phyloP scores from a whole-genome alignment of 1,139 yeast genomes.

The Lodderomyces beijingensis region DNA sequence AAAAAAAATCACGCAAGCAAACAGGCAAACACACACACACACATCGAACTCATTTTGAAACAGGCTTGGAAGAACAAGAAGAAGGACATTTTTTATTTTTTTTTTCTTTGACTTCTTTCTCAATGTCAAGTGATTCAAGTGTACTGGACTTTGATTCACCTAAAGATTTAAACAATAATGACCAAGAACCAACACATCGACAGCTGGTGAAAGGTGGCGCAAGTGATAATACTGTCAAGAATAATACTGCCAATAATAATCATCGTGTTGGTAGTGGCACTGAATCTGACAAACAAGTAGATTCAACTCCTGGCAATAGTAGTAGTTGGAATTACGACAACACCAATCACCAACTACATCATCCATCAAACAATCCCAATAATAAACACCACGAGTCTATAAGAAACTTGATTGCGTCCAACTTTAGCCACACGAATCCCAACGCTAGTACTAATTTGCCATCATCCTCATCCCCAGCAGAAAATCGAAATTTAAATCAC shows the following conservation, averaged over 20 bases:
- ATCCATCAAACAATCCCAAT: slow-evolving; percentile 1
- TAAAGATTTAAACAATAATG: too few relatives aligned
- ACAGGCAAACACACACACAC: too few relatives aligned
- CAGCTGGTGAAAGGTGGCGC: too few relatives aligned
- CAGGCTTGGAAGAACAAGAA: too few relatives aligned
- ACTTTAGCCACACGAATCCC: slow-evolving; percentile 8
- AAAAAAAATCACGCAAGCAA: too few relatives aligned
- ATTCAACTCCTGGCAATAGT: neutral
- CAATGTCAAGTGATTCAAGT: too few relatives aligned
- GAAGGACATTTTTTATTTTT: too few relatives aligned
- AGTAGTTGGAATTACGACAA: neutral
- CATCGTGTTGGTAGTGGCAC: neutral
- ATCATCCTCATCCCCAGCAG: slow-evolving; percentile 2
- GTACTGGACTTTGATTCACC: too few relatives aligned
- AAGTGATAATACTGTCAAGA: neutral
- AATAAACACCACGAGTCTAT: slow-evolving; percentile 11
- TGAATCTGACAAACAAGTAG: neutral
- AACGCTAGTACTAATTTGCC: slow-evolving; percentile 1
- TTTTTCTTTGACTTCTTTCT: too few relatives aligned
- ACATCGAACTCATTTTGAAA: too few relatives aligned
- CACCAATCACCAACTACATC: neutral
- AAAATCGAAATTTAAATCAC: neutral
- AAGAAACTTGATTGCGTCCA: slow-evolving; percentile 12
- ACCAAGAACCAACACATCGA: too few relatives aligned
- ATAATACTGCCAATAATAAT: neutral